These are phyloP conservation scores for Isabelozyma heimii DNA, from an alignment of 805 yeast species.

Conservation along the genomic window DNA sequence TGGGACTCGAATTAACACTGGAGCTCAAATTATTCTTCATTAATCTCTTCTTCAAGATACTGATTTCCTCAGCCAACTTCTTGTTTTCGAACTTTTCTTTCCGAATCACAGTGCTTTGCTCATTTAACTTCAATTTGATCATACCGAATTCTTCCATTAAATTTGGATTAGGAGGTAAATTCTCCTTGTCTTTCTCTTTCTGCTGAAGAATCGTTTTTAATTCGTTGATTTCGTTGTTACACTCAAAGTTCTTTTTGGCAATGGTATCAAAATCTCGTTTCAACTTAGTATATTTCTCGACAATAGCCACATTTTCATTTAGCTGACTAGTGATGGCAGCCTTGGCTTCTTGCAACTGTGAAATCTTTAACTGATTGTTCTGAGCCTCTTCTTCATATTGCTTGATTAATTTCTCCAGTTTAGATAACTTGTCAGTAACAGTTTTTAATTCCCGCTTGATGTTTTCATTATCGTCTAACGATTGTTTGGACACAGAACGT, in stretches of 20 bases:
- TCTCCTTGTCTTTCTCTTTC: conserved; percentile 14
- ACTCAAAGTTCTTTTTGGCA: conserved; percentile 29
- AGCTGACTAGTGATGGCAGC: conserved; percentile 29
- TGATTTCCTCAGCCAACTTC: conserved; percentile 54
- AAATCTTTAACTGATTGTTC: not conserved
- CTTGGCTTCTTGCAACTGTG: conserved; percentile 13
- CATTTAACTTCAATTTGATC: conserved; percentile 51
- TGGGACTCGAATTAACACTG: not conserved
- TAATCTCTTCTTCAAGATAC: conserved; percentile 59
- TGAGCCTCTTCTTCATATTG: not conserved
- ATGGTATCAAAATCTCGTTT: conserved; percentile 20
- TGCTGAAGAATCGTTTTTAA: conserved; percentile 5
- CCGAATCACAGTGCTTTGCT: conserved; percentile 46
- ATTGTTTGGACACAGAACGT: not conserved
- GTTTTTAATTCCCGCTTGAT: not conserved
- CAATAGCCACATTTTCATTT: conserved; percentile 44
- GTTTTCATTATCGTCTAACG: not conserved
- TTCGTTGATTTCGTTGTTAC: conserved; percentile 15
- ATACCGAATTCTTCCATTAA: conserved; percentile 44
- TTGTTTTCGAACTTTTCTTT: conserved; percentile 45
- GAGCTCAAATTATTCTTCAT: conserved; percentile 1
- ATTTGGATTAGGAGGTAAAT: conserved; percentile 31
- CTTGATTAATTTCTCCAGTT: not conserved
- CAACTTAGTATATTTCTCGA: conserved; percentile 26
- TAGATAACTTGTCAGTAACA: not conserved